phyloP scores from a whole-genome alignment of 176 grass and related monocot genomes.

The Juncus effusus region DNA sequence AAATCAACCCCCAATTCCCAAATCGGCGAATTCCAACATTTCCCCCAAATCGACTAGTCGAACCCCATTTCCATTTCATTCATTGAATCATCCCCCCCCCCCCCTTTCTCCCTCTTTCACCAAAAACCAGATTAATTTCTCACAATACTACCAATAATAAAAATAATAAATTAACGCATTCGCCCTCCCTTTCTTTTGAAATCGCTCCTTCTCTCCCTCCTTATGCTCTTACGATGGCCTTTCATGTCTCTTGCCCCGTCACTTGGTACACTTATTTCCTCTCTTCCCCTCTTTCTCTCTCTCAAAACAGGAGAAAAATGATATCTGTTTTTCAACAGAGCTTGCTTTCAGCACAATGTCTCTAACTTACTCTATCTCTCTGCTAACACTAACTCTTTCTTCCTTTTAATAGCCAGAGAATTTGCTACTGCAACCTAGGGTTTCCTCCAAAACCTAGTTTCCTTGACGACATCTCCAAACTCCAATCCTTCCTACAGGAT shows the following conservation, averaged over 20 bases:
- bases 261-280: constrained; percentile 29
- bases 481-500: constrained; percentile 39
- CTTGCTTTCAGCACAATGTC: neutral
- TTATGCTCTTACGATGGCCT: constrained; percentile 39
- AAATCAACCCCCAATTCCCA: neutral
- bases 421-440: constrained; percentile 53
- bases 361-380: neutral
- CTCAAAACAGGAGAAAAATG: neutral
- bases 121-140: constrained; percentile 17
- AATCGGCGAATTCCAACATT: neutral
- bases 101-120: neutral
- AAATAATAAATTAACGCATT: constrained; percentile 12
- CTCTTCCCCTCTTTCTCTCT: neutral
- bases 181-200: constrained; percentile 3
- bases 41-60: constrained; percentile 8
- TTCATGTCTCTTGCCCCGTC: constrained; percentile 55
- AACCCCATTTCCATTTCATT: neutral
- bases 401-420: constrained; percentile 34
- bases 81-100: too few species aligned
- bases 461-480: constrained; percentile 29
- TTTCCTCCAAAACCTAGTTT: constrained; percentile 28
- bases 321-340: too few species aligned
- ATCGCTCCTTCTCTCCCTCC: constrained; percentile 13
- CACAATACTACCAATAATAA: constrained; percentile 4
- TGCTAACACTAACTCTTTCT: constrained; percentile 1